Evolutionary conservation across 768 basidiomycete genomes (phyloP), one percentile per base, ranked within the genome.

Genomic region (Lentinula detonsa): DNA sequence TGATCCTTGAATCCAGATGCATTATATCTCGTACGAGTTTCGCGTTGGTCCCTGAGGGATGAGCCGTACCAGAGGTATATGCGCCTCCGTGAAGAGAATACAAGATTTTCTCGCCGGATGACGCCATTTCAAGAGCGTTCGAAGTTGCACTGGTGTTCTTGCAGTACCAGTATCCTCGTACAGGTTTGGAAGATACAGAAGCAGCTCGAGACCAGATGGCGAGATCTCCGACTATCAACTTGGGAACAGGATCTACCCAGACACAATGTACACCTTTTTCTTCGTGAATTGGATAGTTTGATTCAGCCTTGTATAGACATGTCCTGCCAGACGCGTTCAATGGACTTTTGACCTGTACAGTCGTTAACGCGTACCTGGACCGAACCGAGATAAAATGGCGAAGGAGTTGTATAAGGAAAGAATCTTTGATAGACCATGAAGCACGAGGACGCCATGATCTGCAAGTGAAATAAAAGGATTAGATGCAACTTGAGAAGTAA

Each of bases 71-170:
- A 23, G 74, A 73, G 39, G 76, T 71, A 64, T 83, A 88, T 1
- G 75, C 85, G 8, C 87, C 87, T 21, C 86, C 87, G 62, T 89
- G 88, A 18, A 90, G 69, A 53, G 74, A 73, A 66, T 82, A 82
- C 18, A 85, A 67, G 49, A 87, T 77, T 63, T 82, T 85, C 70
- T 86, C 84, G 21, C 80, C 82, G 0, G 75, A 74, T 48, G 66
- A 68, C 4, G 81, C 77, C 0, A 75, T 61, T 21, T 72, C 68
- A 39, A 75, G 76, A 33, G 69, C 3, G 28, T 28, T 28, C 28
- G 28, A 59, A 56, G 74, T 74, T 15, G 69, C 64, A 4, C 66
- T 62, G 2, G 75, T 77, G 28, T 71, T 69, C 66, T 79, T 81
- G 68, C 79, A 75, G 21, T 75, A 70, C 84, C 84, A 85, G 67